Percentiles rank a stretch among this genome's conserved stretches.
Evolutionary conservation across 2,329 filamentous ascomycete genomes (phyloP).

Genomic region (Ustilaginoidea virens): DNA sequence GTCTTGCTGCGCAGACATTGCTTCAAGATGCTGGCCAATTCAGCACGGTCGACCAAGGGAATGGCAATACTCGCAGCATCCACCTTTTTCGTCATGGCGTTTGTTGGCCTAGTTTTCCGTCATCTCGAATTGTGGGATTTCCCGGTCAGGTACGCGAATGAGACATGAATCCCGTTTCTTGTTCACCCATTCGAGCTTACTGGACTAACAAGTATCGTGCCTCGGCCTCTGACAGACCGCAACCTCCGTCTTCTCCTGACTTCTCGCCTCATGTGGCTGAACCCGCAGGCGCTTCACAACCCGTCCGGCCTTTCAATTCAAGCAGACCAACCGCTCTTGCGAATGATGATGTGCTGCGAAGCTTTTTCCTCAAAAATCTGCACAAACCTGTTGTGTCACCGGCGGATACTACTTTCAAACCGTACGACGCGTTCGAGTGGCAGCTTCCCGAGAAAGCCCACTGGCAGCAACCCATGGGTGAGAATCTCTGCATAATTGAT

Average conservation of each 20-base stretch:
- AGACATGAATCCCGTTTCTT: too few species aligned
- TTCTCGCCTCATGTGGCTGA: too few species aligned
- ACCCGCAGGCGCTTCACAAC: not conserved
- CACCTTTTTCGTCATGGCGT: constrained; percentile 17
- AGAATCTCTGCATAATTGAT: constrained; percentile 29
- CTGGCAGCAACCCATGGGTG: constrained; percentile 19
- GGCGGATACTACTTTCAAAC: constrained; percentile 12
- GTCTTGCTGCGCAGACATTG: too few species aligned
- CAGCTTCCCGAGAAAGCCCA: constrained; percentile 12
- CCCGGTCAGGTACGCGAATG: constrained; percentile 8
- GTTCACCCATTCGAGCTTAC: too few species aligned
- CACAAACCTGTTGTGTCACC: constrained; percentile 15
- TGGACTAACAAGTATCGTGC: too few species aligned
- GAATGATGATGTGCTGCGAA: constrained; percentile 10
- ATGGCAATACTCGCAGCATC: constrained; percentile 14
- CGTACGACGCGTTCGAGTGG: constrained; percentile 18
- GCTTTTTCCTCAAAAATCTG: constrained; percentile 18
- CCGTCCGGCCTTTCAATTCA: not conserved
- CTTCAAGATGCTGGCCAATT: constrained; percentile 12
- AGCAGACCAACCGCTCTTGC: not conserved
- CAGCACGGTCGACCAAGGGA: constrained; percentile 16
- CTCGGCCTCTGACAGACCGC: constrained; percentile 3
- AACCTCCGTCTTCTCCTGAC: not conserved
- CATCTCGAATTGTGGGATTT: constrained; percentile 15
- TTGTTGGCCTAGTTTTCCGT: constrained; percentile 17